Evolutionary conservation across 441 rosid genomes (phyloP).

Genomic region (Croton laevigatus): DNA sequence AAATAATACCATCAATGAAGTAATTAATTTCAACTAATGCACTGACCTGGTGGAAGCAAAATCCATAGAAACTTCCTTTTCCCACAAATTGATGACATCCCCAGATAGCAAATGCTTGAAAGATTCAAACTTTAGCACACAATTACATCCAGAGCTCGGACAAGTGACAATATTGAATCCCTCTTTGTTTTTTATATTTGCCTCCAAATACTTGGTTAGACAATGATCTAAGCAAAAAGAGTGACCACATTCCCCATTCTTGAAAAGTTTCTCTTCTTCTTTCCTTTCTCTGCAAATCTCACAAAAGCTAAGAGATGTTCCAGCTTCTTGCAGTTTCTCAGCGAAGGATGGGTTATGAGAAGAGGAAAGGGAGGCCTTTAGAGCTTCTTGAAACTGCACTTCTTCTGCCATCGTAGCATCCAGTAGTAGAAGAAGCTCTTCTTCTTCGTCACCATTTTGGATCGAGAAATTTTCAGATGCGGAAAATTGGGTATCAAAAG

Average conservation of each 20-base stretch:
- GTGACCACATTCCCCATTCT: constrained; percentile 2
- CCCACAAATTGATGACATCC: background rate
- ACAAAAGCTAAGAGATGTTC: constrained; percentile 3
- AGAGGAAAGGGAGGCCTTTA: constrained; percentile 1
- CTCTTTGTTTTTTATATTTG: background rate
- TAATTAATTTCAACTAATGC: background rate
- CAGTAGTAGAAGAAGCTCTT: background rate
- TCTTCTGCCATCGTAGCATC: constrained; percentile 6
- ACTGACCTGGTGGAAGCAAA: constrained; percentile 16
- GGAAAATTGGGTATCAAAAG: background rate
- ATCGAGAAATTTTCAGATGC: background rate
- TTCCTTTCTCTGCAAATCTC: constrained; percentile 3
- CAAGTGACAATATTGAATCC: background rate
- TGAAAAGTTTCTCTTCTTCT: background rate
- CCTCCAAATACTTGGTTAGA: background rate
- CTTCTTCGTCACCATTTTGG: constrained; percentile 1
- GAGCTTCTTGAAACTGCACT: constrained; percentile 7
- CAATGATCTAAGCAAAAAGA: constrained; percentile 2
- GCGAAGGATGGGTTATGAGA: background rate
- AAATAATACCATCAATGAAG: background rate
- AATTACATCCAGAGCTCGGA: background rate
- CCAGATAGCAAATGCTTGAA: background rate
- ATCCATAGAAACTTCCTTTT: background rate
- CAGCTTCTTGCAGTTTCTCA: background rate
- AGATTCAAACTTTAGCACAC: background rate